Evolutionary conservation across 1,139 yeast genomes (phyloP).

Genomic region (Geotrichum citri-aurantii): DNA sequence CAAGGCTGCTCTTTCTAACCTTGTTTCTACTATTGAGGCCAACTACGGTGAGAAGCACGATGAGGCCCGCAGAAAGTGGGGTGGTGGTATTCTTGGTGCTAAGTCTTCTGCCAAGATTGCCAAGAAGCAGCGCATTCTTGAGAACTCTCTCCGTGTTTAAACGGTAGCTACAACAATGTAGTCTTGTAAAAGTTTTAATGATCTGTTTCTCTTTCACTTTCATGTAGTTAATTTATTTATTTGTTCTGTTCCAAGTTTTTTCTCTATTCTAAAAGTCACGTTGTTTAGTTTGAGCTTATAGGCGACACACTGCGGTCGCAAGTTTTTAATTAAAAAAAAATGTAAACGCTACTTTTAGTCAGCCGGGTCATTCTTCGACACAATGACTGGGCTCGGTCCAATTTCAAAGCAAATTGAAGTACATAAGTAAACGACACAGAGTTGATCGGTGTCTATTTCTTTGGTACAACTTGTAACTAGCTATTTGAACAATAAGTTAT

Average conservation of each 20-base stretch:
- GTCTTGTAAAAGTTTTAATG: not conserved
- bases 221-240: not conserved
- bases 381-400: too few relatives aligned
- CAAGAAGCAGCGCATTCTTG: conserved; percentile 39
- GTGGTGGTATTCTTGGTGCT: conserved; percentile 97
- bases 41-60: conserved; percentile 92
- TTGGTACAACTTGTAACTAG: too few relatives aligned
- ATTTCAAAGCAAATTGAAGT: too few relatives aligned
- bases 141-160: conserved; percentile 17
- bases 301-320: too few relatives aligned
- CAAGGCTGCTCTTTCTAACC: conserved; percentile 88
- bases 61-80: conserved; percentile 97
- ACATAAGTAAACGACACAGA: too few relatives aligned
- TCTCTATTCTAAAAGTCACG: not conserved
- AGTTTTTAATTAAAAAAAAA: too few relatives aligned
- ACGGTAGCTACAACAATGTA: not conserved
- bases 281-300: too few relatives aligned
- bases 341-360: too few relatives aligned
- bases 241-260: not conserved
- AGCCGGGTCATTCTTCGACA: too few relatives aligned
- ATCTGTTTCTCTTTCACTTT: not conserved
- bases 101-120: conserved; percentile 76
- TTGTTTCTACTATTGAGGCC: conserved; percentile 85
- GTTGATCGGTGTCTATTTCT: too few relatives aligned
- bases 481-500: too few relatives aligned